These are phyloP conservation scores for Acacia melanoxylon DNA, from an alignment of 306 rosid genomes.

Conservation along the genomic window DNA sequence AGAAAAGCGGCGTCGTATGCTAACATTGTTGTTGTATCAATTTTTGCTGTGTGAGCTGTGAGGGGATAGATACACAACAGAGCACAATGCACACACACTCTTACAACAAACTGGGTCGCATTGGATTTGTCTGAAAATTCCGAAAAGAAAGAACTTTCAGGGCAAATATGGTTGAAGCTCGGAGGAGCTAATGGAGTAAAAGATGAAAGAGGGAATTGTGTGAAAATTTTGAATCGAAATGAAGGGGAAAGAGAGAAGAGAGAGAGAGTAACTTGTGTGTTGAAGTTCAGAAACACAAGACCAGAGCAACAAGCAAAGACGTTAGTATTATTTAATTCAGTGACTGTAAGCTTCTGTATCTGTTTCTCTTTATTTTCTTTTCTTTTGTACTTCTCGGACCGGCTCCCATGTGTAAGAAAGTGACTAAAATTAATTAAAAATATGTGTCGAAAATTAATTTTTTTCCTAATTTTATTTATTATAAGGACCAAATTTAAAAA, in stretches of 20 bases:
- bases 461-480: too few species aligned
- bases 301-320: neutral
- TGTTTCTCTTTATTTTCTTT: neutral
- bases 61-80: neutral
- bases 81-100: neutral
- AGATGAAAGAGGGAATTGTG: neutral
- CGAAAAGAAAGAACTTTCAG: neutral
- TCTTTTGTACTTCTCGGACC: neutral
- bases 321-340: neutral
- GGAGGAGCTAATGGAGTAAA: neutral
- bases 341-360: neutral
- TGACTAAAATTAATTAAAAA: too few species aligned
- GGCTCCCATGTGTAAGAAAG: too few species aligned
- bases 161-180: neutral
- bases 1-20: constrained; percentile 78
- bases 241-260: neutral
- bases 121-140: constrained; percentile 9
- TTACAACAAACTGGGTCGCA: constrained; percentile 28
- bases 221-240: constrained; percentile 10
- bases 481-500: too few species aligned
- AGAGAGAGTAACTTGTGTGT: neutral
- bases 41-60: neutral
- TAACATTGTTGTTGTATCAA: constrained; percentile 44
- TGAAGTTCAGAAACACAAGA: neutral
- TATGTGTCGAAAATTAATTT: too few species aligned